Base-by-base conservation (phyloP, 495 filamentous ascomycete genomes). In the Penicillium roqueforti region DNA sequence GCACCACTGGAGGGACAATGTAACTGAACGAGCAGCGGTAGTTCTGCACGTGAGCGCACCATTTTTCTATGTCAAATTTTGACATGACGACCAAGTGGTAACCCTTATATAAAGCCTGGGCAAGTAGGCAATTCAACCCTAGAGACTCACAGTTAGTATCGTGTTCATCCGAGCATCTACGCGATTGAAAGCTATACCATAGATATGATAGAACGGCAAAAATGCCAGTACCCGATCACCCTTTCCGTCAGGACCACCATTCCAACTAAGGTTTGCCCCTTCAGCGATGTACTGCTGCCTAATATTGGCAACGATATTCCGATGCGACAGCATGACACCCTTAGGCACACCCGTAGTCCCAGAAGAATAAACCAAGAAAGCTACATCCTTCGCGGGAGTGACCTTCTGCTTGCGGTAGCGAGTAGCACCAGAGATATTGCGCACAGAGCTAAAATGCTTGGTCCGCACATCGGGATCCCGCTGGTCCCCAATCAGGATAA, bases 171-270 rank as follows among this genome's bases (percentile, higher is more conserved):
- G 58, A 26, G 86, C 62, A 39, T 67, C 77, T 55, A n/a, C 32
- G 2, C 32, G 86, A 84, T 5, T 32, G 19, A 14, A 36, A 42
- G 11, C 41, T 74, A 31, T 66, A 80, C 88, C 89, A 61, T 96
- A 97, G 55, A 96, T 93, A 69, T 97, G 92, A 72, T 91, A 97
- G 66, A 98, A 96, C 0, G 93, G 93, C 37, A 97, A 71, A 53
- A 97, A 86, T 2, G 86, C 90, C 37, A 97, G 61, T 18, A 93
- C 66, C 18, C 76, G 81, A 61, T 95, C 89, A 1, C 87, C 85
- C 38, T 82, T 71, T 0, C 82, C 82, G 65, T 85, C 81, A 14
- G 65, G 54, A 3, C 85, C 83, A 6, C 81, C 82, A 40, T 84
- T 70, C 68, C 83, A 83, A 3, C 64, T 75, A 53, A 90, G 63